Conservation (phyloP, 2,329 filamentous ascomycete species). For the Colletotrichum graminicola region DNA sequence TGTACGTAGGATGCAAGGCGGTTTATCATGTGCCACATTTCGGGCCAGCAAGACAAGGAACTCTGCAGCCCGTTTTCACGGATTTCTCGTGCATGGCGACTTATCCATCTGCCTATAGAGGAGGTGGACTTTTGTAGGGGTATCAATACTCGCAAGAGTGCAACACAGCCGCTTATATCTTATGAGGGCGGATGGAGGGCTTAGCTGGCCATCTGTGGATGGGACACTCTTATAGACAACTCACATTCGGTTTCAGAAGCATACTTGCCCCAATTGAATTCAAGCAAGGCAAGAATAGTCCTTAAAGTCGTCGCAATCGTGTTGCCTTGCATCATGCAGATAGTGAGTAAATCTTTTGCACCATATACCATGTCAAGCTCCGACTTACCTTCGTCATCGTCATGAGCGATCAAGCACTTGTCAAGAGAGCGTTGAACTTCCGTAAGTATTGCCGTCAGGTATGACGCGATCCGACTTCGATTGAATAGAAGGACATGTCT, state of each 20-base stretch:
- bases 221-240: not conserved
- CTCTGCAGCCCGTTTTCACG: not conserved
- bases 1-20: constrained; percentile 7
- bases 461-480: not conserved
- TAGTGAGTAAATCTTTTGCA: not conserved
- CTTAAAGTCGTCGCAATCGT: not conserved
- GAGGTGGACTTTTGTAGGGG: not conserved
- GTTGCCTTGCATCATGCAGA: not conserved
- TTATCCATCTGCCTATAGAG: not conserved
- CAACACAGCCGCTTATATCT: not conserved
- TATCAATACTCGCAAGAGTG: not conserved
- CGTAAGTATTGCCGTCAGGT: not conserved
- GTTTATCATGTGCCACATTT: constrained; percentile 8
- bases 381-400: not conserved
- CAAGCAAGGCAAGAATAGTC: not conserved
- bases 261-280: not conserved
- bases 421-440: not conserved
- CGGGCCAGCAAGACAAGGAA: not conserved
- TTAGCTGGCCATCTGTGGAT: not conserved
- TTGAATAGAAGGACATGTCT: not conserved
- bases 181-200: accelerated
- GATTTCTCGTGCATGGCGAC: not conserved
- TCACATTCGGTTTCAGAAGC: not conserved
- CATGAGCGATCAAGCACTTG: not conserved
- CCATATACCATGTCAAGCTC: not conserved